Evolutionary conservation across 768 basidiomycete species (phyloP).

Genomic region (Lanmaoa rubissima): DNA sequence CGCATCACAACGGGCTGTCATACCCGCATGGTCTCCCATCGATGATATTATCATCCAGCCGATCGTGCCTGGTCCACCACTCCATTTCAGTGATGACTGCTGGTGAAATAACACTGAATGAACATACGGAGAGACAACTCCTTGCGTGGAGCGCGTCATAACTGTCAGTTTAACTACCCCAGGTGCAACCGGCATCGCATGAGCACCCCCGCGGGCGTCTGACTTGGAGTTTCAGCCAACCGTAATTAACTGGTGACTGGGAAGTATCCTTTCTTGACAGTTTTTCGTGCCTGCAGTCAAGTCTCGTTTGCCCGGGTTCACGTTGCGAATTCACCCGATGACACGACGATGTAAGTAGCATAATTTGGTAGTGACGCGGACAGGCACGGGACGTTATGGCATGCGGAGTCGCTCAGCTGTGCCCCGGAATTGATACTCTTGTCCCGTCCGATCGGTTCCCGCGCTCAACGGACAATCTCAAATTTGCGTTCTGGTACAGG

Average conservation of each 20-base stretch:
- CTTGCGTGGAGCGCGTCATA: not conserved
- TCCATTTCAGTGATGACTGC: not conserved
- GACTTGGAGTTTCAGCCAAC: not conserved
- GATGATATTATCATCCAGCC: not conserved
- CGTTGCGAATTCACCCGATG: not conserved
- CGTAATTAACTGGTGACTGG: not conserved
- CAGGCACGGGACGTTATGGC: not conserved
- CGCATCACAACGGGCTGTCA: conserved; percentile 24
- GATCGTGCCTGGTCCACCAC: conserved; percentile 4
- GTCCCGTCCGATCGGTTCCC: not conserved
- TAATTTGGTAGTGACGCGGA: not conserved
- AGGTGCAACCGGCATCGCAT: not conserved
- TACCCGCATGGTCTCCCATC: conserved; percentile 15
- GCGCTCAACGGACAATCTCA: not conserved
- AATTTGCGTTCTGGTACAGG: not conserved
- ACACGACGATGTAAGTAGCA: not conserved
- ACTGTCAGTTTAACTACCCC: not conserved
- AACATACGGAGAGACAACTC: not conserved
- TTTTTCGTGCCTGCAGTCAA: not conserved
- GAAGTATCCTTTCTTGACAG: not conserved
- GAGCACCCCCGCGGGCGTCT: too few relatives aligned
- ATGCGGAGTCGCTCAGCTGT: not conserved
- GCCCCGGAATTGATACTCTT: not conserved
- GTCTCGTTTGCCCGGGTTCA: not conserved
- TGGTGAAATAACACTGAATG: too few relatives aligned